A percentile compares a stretch with the other conserved stretches of the same genome.
Evolutionary conservation across 2,329 filamentous ascomycete species (phyloP).

Genomic region (Didymella keratinophila): DNA sequence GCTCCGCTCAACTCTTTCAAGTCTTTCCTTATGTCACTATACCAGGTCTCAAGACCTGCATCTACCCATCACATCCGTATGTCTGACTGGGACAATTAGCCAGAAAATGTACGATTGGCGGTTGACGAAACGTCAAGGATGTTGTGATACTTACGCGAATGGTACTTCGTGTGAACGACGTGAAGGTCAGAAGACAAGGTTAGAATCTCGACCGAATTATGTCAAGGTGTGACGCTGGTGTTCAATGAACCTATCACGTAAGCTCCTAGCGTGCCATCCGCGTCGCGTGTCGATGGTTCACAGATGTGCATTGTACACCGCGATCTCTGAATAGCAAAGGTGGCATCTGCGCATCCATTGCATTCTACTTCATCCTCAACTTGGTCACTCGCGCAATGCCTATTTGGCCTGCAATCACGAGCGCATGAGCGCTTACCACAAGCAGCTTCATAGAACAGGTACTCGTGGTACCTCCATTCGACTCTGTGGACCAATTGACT

Average conservation of each 20-base stretch:
- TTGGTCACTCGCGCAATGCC: neutral
- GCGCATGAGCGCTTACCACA: neutral
- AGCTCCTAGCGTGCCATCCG: neutral
- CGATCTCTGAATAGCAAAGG: neutral
- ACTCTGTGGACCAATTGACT: neutral
- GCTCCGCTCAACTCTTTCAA: slow-evolving; percentile 8
- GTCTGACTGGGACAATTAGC: neutral
- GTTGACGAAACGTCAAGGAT: neutral
- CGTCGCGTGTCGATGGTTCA: neutral
- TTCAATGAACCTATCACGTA: neutral
- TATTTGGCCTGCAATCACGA: neutral
- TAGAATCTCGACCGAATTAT: neutral
- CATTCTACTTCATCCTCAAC: neutral
- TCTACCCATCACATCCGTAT: neutral
- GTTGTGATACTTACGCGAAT: neutral
- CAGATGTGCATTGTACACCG: neutral
- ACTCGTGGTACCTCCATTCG: neutral
- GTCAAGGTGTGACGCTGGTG: neutral
- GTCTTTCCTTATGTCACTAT: slow-evolving; percentile 15
- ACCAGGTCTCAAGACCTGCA: neutral
- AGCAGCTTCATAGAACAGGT: neutral
- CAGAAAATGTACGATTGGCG: slow-evolving; percentile 16
- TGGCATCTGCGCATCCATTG: neutral
- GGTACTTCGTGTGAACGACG: neutral
- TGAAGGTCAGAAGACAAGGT: neutral